Evolutionary conservation across 192 early-diverging fungal genomes (phyloP).

Genomic region (Pilobolus umbonatus): DNA sequence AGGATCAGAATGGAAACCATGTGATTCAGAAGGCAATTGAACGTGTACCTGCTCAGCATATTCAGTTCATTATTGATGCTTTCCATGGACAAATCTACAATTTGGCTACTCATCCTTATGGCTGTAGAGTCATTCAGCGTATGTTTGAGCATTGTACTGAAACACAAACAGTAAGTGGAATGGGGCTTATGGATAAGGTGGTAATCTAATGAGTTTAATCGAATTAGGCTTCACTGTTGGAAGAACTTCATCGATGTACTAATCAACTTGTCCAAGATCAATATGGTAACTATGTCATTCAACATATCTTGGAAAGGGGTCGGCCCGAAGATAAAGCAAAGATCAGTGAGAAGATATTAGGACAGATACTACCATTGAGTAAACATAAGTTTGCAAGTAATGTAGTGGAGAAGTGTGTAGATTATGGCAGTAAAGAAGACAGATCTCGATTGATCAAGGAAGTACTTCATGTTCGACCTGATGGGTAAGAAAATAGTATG

Average conservation of each 20-base stretch:
- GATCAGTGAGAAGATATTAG: slow-evolving; percentile 83
- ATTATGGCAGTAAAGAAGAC: slow-evolving; percentile 81
- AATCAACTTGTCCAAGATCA: slow-evolving; percentile 94
- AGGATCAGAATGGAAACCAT: slow-evolving; percentile 99
- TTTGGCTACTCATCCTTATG: slow-evolving; percentile 96
- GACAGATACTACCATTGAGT: slow-evolving; percentile 84
- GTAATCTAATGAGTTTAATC: not conserved
- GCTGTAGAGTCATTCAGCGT: slow-evolving; percentile 96
- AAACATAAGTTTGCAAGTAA: slow-evolving; percentile 99
- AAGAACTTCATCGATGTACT: slow-evolving; percentile 91
- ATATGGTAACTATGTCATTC: slow-evolving; percentile 99
- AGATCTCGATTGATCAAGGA: slow-evolving; percentile 88
- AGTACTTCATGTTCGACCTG: slow-evolving; percentile 76
- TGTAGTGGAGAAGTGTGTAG: slow-evolving; percentile 97
- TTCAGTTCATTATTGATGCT: slow-evolving; percentile 93
- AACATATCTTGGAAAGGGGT: slow-evolving; percentile 94
- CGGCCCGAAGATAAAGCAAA: slow-evolving; percentile 79
- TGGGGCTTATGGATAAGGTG: not conserved
- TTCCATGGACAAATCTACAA: slow-evolving; percentile 95
- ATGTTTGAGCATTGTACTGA: slow-evolving; percentile 99
- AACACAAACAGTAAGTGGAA: slow-evolving; percentile 54
- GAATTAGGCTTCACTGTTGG: slow-evolving; percentile 68
- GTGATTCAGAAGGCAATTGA: slow-evolving; percentile 99
- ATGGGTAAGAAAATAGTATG: slow-evolving; percentile 59
- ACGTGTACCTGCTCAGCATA: slow-evolving; percentile 85